Percentiles rank a stretch among this genome's conserved stretches.
Conservation (phyloP, 352 stramenopile genomes). For the Aphanomyces cochlioides region DNA sequence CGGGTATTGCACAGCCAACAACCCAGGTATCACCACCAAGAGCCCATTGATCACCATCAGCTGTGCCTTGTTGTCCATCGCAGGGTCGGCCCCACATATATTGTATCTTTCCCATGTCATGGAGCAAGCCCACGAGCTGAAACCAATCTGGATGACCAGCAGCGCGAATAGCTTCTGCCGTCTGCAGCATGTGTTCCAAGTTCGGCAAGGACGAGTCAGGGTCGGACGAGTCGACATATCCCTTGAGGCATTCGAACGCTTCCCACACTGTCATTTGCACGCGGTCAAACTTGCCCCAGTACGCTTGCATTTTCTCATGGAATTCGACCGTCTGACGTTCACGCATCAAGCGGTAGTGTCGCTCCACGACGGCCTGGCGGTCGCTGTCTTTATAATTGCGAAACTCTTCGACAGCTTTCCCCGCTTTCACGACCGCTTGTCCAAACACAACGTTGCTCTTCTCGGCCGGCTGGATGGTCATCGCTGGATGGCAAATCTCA, state of each 20-base stretch:
- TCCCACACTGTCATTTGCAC: constrained; percentile 90
- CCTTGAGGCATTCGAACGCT: constrained; percentile 83
- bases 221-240: constrained; percentile 92
- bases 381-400: constrained; percentile 73
- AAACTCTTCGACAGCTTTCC: constrained; percentile 70
- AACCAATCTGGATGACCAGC: constrained; percentile 90
- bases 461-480: constrained; percentile 19
- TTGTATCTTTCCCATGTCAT: constrained; percentile 95
- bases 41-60: constrained; percentile 87
- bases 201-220: constrained; percentile 89
- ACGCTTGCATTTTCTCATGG: constrained; percentile 62
- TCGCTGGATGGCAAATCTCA: neutral
- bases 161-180: constrained; percentile 87
- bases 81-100: constrained; percentile 85
- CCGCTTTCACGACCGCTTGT: constrained; percentile 31
- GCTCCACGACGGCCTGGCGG: constrained; percentile 60
- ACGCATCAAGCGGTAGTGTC: constrained; percentile 78
- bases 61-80: constrained; percentile 86
- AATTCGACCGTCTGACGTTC: constrained; percentile 67
- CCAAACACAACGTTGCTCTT: neutral
- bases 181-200: constrained; percentile 92
- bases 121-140: constrained; percentile 86
- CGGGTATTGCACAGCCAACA: constrained; percentile 85
- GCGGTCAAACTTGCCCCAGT: constrained; percentile 69
- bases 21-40: constrained; percentile 93